Conservation (phyloP, 495 filamentous ascomycete genomes). For the Lasiosphaeriaceae sp. region DNA sequence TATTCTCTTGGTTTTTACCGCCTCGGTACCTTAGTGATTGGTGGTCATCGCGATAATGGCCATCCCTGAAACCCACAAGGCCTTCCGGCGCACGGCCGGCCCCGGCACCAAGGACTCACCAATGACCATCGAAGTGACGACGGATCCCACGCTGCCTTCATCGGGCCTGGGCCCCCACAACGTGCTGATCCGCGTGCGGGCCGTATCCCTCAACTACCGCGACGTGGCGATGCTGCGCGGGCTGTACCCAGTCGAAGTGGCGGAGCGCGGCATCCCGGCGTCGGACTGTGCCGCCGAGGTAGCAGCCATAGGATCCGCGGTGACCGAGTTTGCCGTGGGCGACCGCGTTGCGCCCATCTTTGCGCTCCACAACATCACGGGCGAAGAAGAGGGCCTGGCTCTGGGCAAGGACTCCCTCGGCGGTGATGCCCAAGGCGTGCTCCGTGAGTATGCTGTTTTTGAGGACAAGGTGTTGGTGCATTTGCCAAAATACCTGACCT, state of each 20-base stretch:
- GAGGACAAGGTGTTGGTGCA: constrained; percentile 21
- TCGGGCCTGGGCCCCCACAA: constrained; percentile 30
- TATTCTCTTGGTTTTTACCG: no score
- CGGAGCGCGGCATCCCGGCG: constrained; percentile 19
- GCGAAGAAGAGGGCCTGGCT: constrained; percentile 5
- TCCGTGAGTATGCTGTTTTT: constrained; percentile 28
- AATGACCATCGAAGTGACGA: constrained; percentile 7
- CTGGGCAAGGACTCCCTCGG: constrained; percentile 4
- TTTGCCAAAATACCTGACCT: constrained; percentile 22
- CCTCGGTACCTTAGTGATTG: no score
- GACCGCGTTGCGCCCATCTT: constrained; percentile 26
- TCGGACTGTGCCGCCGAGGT: constrained; percentile 45
- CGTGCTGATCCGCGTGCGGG: constrained; percentile 44
- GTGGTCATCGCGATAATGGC: background rate
- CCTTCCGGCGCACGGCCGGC: constrained; percentile 15
- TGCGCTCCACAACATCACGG: constrained; percentile 16
- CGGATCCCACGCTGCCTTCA: constrained; percentile 10
- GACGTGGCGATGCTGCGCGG: constrained; percentile 40
- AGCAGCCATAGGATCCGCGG: constrained; percentile 32
- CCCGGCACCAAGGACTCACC: background rate
- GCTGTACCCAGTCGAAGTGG: constrained; percentile 19
- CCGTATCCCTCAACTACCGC: constrained; percentile 48
- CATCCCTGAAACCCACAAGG: constrained; percentile 19
- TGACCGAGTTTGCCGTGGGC: constrained; percentile 28
- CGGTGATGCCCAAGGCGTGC: constrained; percentile 23